Conservation (phyloP, 2,329 filamentous ascomycete species). For the Gnomoniopsis smithogilvyi region DNA sequence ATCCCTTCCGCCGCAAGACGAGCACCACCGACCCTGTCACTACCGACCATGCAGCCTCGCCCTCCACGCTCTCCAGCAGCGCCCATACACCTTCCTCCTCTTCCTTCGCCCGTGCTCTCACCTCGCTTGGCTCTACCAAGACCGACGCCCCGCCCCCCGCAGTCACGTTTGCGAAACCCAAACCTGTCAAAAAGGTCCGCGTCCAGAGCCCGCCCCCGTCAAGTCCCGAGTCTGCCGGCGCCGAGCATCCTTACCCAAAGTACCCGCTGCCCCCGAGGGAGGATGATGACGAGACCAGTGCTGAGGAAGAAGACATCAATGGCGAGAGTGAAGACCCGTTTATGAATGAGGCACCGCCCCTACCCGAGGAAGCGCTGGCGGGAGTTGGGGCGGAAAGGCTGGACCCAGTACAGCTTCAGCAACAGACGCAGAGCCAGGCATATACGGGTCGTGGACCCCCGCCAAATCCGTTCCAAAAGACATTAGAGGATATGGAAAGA, state of each 20-base stretch:
- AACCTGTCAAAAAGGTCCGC: constrained; percentile 64
- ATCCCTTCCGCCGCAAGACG: constrained; percentile 49
- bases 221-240: constrained; percentile 49
- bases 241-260: constrained; percentile 26
- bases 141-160: constrained; percentile 30
- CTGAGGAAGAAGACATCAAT: constrained; percentile 21
- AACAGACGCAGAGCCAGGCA: constrained; percentile 17
- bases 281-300: constrained; percentile 28
- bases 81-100: constrained; percentile 16
- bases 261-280: constrained; percentile 28
- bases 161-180: constrained; percentile 40
- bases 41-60: constrained; percentile 7
- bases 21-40: constrained; percentile 9
- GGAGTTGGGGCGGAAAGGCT: background rate
- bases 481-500: constrained; percentile 48
- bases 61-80: constrained; percentile 21
- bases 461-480: constrained; percentile 56
- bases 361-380: constrained; percentile 21
- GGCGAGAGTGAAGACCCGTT: constrained; percentile 32
- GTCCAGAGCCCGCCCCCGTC: constrained; percentile 62
- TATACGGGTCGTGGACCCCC: constrained; percentile 29
- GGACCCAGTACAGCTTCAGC: constrained; percentile 5
- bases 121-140: constrained; percentile 19
- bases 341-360: constrained; percentile 22
- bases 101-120: constrained; percentile 17